Evolutionary conservation across 306 rosid genomes (phyloP).

Genomic region (Ziziphus jujuba): DNA sequence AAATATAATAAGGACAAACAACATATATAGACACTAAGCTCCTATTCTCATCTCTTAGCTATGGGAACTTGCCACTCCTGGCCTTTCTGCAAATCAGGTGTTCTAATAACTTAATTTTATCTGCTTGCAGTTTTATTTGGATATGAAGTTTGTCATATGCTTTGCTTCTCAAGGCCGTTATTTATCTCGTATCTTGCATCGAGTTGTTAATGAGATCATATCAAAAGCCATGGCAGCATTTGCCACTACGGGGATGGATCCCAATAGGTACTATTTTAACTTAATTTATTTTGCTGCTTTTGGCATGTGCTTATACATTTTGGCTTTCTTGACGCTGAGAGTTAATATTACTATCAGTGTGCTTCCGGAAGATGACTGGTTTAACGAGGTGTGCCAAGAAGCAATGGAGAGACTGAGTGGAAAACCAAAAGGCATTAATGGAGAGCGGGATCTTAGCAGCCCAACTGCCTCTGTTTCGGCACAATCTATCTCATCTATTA

Average conservation of each 20-base stretch:
- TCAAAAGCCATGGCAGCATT: constrained; percentile 84
- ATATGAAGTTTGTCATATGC: constrained; percentile 94
- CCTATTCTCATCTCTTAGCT: neutral
- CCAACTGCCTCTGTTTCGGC: constrained; percentile 98
- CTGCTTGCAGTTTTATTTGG: constrained; percentile 88
- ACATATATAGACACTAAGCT: too few relatives aligned
- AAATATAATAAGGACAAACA: neutral
- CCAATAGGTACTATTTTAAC: constrained; percentile 55
- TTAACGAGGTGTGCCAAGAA: constrained; percentile 79
- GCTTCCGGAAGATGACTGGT: constrained; percentile 96
- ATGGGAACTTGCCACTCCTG: neutral
- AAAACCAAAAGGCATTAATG: constrained; percentile 74
- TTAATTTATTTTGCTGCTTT: constrained; percentile 3
- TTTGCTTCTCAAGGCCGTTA: constrained; percentile 94
- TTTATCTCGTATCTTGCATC: constrained; percentile 80
- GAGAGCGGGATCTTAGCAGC: constrained; percentile 83
- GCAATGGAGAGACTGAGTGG: constrained; percentile 88
- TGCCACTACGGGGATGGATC: constrained; percentile 93
- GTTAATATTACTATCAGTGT: constrained; percentile 43
- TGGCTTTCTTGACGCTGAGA: constrained; percentile 6
- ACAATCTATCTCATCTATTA: constrained; percentile 88
- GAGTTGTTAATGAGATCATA: constrained; percentile 83
- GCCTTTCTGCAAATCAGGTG: neutral
- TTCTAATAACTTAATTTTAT: constrained; percentile 18
- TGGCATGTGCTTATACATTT: neutral